Conservation (phyloP, 805 yeast genomes). For the Wickerhamomyces canadensis region DNA sequence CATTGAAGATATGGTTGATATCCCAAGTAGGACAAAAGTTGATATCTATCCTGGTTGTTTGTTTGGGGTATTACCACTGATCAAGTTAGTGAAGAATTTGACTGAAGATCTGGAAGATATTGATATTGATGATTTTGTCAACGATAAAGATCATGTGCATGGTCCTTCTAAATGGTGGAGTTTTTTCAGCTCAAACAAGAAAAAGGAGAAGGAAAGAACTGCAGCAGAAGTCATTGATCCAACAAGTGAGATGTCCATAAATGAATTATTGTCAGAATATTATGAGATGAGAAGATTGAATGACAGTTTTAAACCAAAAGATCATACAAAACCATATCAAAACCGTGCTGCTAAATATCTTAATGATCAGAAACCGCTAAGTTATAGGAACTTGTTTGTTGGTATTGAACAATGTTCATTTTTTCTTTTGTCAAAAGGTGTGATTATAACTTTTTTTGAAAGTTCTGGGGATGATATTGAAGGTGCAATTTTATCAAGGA, state of each 20-base stretch:
- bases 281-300: conserved; percentile 29
- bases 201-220: neutral
- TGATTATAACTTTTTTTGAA: conserved; percentile 53
- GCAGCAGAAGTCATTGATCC: neutral
- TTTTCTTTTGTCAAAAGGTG: conserved; percentile 38
- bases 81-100: conserved; percentile 34
- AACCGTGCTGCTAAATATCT: conserved; percentile 21
- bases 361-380: conserved; percentile 40
- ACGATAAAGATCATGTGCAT: neutral
- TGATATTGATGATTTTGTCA: neutral
- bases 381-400: conserved; percentile 36
- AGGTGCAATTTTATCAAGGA: conserved; percentile 43
- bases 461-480: conserved; percentile 49
- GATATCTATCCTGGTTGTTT: conserved; percentile 46
- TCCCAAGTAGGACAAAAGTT: conserved; percentile 54
- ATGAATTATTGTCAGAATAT: conserved; percentile 15
- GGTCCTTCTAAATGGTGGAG: too few species aligned
- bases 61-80: conserved; percentile 51
- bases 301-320: conserved; percentile 24
- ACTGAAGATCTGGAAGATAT: neutral
- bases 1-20: conserved; percentile 57
- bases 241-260: conserved; percentile 11
- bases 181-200: neutral
- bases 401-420: conserved; percentile 54
- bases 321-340: conserved; percentile 8